Evolutionary conservation across 495 filamentous ascomycete genomes (phyloP).

Genomic region (Saxophila tyrrhenica): DNA sequence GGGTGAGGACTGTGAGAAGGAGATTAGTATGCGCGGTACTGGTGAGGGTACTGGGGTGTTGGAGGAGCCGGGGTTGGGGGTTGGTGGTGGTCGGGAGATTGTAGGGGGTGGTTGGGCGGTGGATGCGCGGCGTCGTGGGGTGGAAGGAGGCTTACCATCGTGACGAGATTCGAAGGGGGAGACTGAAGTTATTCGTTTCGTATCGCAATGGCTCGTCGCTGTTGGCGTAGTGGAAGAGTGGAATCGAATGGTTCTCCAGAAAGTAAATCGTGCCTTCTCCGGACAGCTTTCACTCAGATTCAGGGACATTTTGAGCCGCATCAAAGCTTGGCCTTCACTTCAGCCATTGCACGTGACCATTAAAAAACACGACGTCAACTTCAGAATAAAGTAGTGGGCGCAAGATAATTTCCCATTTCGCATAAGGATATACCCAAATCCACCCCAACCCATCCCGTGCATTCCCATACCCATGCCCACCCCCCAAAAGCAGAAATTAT

Average conservation of each 20-base stretch:
- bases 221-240: background rate
- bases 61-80: background rate
- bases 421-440: background rate
- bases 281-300: background rate
- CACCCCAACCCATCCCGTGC: background rate
- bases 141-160: background rate
- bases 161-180: background rate
- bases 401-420: background rate
- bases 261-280: background rate
- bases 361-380: background rate
- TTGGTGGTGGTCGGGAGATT: background rate
- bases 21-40: background rate
- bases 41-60: background rate
- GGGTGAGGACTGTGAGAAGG: conserved; percentile 46
- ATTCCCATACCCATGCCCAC: background rate
- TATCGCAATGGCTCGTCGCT: background rate
- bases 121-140: background rate
- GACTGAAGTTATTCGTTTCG: background rate
- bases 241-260: background rate
- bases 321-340: background rate
- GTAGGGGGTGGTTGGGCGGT: background rate
- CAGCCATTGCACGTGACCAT: background rate
- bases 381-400: no score
- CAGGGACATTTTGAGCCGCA: background rate
- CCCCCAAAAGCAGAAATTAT: background rate